Conservation (phyloP, 2,329 filamentous ascomycete genomes). For the Cladosporium phlei region DNA sequence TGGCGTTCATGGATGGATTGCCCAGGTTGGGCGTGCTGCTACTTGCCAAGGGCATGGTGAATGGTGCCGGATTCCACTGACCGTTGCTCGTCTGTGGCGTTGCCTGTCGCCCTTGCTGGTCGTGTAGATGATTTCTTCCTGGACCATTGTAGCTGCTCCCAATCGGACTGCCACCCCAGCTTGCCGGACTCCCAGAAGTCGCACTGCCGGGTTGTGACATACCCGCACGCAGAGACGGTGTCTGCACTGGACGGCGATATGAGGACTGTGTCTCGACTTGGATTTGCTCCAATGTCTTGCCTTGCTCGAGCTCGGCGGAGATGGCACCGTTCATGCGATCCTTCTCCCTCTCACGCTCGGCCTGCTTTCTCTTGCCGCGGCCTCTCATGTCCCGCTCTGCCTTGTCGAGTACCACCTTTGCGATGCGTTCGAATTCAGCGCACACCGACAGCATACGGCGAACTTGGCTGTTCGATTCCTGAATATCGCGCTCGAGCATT, state of each 20-base stretch:
- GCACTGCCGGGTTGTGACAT: slow-evolving; percentile 23
- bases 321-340: slow-evolving; percentile 23
- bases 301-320: slow-evolving; percentile 27
- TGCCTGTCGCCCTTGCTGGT: not conserved
- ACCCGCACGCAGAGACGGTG: slow-evolving; percentile 27
- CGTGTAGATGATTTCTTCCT: slow-evolving; percentile 10
- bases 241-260: slow-evolving; percentile 31
- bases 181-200: slow-evolving; percentile 25
- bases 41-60: slow-evolving; percentile 4
- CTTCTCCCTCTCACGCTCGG: slow-evolving; percentile 45
- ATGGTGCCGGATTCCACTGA: slow-evolving; percentile 14
- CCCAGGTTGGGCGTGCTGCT: not conserved
- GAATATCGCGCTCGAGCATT: slow-evolving; percentile 71
- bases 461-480: slow-evolving; percentile 66
- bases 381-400: slow-evolving; percentile 77
- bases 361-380: slow-evolving; percentile 77
- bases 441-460: slow-evolving; percentile 92
- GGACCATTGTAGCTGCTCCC: not conserved
- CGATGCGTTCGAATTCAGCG: slow-evolving; percentile 94
- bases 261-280: slow-evolving; percentile 33
- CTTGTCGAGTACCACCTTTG: slow-evolving; percentile 83
- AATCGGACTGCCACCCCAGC: slow-evolving; percentile 23
- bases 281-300: slow-evolving; percentile 32
- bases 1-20: not conserved
- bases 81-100: slow-evolving; percentile 9